Evolutionary conservation across 192 early-diverging fungal genomes (phyloP).

Genomic region (Coemansia sp.): DNA sequence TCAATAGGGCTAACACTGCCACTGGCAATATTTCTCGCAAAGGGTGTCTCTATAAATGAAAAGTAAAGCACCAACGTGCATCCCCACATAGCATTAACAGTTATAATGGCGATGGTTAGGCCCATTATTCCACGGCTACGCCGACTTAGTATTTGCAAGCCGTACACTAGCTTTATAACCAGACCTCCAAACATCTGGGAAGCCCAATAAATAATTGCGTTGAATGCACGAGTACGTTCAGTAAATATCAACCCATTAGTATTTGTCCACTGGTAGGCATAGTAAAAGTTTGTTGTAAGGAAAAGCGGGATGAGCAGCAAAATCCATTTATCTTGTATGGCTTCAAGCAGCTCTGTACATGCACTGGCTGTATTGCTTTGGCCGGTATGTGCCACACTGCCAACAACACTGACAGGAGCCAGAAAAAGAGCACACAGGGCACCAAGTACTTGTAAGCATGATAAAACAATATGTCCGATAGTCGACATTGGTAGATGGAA

Average conservation of each 20-base stretch:
- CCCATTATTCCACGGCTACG: conserved; percentile 20
- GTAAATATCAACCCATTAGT: conserved; percentile 68
- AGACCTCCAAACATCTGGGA: conserved; percentile 71
- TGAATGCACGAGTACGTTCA: conserved; percentile 66
- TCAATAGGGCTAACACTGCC: conserved; percentile 37
- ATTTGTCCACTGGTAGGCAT: conserved; percentile 67
- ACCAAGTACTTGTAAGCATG: conserved; percentile 66
- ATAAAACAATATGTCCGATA: conserved; percentile 72
- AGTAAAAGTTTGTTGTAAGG: conserved; percentile 74
- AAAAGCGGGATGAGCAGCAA: conserved; percentile 69
- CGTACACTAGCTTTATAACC: conserved; percentile 54
- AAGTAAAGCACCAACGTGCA: conserved; percentile 63
- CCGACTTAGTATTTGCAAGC: conserved; percentile 15
- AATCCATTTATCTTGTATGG: conserved; percentile 63
- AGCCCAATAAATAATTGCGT: conserved; percentile 75
- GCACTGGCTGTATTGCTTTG: conserved; percentile 12
- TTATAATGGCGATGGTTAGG: conserved; percentile 5
- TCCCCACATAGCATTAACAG: conserved; percentile 32
- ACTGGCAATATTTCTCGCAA: neutral
- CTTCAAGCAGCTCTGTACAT: conserved; percentile 53
- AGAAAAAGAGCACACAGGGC: conserved; percentile 58
- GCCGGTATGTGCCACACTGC: too few species aligned
- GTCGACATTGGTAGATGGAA: conserved; percentile 37
- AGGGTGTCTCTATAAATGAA: conserved; percentile 36
- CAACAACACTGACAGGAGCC: conserved; percentile 52